phyloP scores from a whole-genome alignment of 345 rosid genomes.

The Pugionium cornutum region DNA sequence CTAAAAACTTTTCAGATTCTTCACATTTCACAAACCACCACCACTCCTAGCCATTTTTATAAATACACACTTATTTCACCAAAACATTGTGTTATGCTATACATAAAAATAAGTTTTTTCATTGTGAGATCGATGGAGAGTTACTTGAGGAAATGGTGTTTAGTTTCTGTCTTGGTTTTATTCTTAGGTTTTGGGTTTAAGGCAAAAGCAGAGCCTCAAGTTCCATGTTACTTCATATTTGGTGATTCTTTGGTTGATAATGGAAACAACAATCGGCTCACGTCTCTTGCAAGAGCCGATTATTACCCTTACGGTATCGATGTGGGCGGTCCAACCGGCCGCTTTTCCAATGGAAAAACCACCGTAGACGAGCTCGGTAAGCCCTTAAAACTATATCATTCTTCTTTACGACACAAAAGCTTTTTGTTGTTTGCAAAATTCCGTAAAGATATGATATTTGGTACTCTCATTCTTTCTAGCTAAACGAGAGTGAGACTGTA shows the following conservation, averaged over 20 bases:
- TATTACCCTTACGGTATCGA: conserved; percentile 89
- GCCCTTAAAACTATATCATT: neutral
- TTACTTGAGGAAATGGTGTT: conserved; percentile 33
- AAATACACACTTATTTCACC: conserved; percentile 6
- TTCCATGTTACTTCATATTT: conserved; percentile 79
- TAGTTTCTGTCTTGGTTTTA: conserved; percentile 24
- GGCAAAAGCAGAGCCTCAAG: conserved; percentile 42
- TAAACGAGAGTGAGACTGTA: neutral
- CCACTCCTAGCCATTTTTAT: neutral
- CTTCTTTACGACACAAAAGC: too few relatives aligned
- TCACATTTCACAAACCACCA: neutral
- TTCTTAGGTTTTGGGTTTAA: conserved; percentile 27
- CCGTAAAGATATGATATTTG: too few relatives aligned
- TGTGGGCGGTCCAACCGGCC: conserved; percentile 77
- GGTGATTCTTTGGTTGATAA: conserved; percentile 95
- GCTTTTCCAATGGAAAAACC: conserved; percentile 81
- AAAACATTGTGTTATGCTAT: neutral
- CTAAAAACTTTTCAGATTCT: neutral
- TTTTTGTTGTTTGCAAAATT: too few relatives aligned
- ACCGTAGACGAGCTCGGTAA: conserved; percentile 74
- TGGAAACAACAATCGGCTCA: conserved; percentile 83
- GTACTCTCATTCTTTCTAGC: neutral
- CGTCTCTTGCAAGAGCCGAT: conserved; percentile 70
- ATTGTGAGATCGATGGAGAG: conserved; percentile 33
- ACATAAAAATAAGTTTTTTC: conserved; percentile 17